phyloP scores from a whole-genome alignment of 1,284 basidiomycete species.

The Trametes polyzona region DNA sequence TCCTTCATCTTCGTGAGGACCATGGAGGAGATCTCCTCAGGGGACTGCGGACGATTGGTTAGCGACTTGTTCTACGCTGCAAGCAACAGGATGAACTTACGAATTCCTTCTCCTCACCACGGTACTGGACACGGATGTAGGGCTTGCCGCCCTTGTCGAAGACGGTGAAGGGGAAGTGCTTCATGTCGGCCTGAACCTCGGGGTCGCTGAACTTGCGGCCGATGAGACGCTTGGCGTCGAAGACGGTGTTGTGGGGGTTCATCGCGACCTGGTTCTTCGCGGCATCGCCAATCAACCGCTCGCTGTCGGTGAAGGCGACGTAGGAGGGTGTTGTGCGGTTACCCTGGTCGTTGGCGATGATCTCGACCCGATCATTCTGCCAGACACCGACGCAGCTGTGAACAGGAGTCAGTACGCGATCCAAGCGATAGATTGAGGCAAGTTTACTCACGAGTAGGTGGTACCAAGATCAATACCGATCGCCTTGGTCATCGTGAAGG shows the following conservation, averaged over 20 bases:
- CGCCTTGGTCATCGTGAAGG: constrained; percentile 67
- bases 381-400: constrained; percentile 89
- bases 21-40: constrained; percentile 98
- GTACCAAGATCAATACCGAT: constrained; percentile 94
- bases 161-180: constrained; percentile 95
- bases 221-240: constrained; percentile 95
- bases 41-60: constrained; percentile 57
- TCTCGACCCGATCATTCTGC: constrained; percentile 98
- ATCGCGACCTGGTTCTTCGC: constrained; percentile 98
- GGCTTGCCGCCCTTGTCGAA: constrained; percentile 86
- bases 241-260: constrained; percentile 96
- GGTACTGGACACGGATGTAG: constrained; percentile 87
- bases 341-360: constrained; percentile 98
- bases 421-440: constrained; percentile 50
- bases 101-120: constrained; percentile 92
- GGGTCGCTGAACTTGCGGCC: constrained; percentile 84
- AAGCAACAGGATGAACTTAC: constrained; percentile 50
- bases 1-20: constrained; percentile 98
- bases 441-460: constrained; percentile 78
- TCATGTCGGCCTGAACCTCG: constrained; percentile 94
- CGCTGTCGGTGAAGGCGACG: constrained; percentile 96
- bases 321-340: constrained; percentile 99
- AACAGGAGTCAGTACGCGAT: constrained; percentile 13
- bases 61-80: neutral
- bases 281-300: constrained; percentile 98